Conservation (phyloP, 345 rosid species). For the Brassica nigra region DNA sequence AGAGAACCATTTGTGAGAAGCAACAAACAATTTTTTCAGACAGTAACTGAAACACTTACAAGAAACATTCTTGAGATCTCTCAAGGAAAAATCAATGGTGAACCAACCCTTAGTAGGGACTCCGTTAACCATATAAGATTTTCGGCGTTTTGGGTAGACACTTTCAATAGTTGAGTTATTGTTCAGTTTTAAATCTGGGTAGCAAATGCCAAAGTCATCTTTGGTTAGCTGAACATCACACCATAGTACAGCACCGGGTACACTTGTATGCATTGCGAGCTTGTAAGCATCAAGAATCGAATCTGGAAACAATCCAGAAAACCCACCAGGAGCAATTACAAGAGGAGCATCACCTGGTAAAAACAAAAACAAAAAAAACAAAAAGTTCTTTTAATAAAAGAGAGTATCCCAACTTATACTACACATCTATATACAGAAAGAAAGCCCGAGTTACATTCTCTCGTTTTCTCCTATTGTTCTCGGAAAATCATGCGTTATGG, state of each 20-base stretch:
- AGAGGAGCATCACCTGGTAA: conserved; percentile 59
- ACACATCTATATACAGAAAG: not conserved
- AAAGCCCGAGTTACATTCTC: not conserved
- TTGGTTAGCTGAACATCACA: conserved; percentile 87
- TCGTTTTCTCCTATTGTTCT: not conserved
- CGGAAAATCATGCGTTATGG: no score
- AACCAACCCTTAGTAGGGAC: conserved; percentile 54
- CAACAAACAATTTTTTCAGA: not conserved
- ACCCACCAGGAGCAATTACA: conserved; percentile 79
- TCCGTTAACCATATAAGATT: conserved; percentile 53
- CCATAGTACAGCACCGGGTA: conserved; percentile 46
- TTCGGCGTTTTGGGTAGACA: conserved; percentile 5
- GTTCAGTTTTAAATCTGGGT: conserved; percentile 51
- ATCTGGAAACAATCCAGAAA: conserved; percentile 67
- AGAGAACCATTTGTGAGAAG: not conserved
- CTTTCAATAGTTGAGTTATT: conserved; percentile 36
- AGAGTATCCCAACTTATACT: not conserved
- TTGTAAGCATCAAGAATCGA: conserved; percentile 37
- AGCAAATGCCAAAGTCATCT: conserved; percentile 68
- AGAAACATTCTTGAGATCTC: conserved; percentile 16
- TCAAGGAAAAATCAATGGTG: conserved; percentile 55
- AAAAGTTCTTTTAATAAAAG: not conserved
- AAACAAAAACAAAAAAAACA: not conserved
- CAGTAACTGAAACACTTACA: conserved; percentile 47
- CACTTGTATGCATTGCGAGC: conserved; percentile 35